Evolutionary conservation across 306 rosid genomes (phyloP).

Genomic region (Echinosophora koreensis): DNA sequence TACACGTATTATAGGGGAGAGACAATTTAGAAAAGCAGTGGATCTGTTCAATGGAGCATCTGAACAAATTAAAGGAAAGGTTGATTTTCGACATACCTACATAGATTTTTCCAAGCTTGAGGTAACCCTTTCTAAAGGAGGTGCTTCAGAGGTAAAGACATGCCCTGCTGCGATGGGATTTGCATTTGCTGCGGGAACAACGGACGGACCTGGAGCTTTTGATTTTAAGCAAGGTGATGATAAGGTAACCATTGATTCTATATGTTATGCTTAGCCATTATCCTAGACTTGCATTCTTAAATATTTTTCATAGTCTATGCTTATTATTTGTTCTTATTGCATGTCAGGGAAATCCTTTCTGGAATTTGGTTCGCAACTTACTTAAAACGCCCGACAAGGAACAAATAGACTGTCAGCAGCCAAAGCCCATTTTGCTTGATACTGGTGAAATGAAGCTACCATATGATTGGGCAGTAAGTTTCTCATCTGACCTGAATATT

Average conservation of each 20-base stretch:
- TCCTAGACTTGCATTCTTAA: conserved; percentile 29
- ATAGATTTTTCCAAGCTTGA: conserved; percentile 85
- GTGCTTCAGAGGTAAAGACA: conserved; percentile 69
- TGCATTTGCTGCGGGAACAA: conserved; percentile 97
- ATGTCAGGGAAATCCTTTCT: conserved; percentile 88
- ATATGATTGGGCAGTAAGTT: conserved; percentile 97
- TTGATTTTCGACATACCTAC: conserved; percentile 83
- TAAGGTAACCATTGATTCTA: conserved; percentile 58
- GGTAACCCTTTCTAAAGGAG: conserved; percentile 67
- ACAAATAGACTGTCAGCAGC: conserved; percentile 81
- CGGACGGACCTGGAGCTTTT: conserved; percentile 99
- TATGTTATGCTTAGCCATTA: conserved; percentile 17
- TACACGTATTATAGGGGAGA: conserved; percentile 88
- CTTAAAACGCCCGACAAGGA: conserved; percentile 77
- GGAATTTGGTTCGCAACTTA: conserved; percentile 80
- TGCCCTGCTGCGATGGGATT: conserved; percentile 99
- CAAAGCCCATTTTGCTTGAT: conserved; percentile 96
- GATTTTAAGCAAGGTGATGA: conserved; percentile 96
- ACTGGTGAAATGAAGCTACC: conserved; percentile 97
- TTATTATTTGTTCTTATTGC: conserved; percentile 41
- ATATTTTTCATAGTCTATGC: conserved; percentile 24
- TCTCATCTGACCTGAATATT: conserved; percentile 39
- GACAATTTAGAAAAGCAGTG: conserved; percentile 87
- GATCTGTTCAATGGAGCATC: conserved; percentile 80
- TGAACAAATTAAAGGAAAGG: conserved; percentile 77